Base-by-base conservation (phyloP, 768 basidiomycete genomes). In the Mycena filopes region DNA sequence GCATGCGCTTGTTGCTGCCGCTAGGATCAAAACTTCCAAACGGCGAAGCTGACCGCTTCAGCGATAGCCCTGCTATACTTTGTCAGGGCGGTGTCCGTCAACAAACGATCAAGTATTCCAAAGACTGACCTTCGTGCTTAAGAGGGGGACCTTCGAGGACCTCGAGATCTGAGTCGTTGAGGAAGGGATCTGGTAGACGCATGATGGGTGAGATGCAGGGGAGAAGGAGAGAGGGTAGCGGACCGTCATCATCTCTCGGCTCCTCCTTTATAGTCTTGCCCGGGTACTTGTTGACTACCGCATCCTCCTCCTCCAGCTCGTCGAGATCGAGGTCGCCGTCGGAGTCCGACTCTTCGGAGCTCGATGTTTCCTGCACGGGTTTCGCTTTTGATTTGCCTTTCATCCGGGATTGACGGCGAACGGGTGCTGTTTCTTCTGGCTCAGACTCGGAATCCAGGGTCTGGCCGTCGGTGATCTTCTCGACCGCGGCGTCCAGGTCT, bases 1-100 rank as follows among this genome's bases (percentile, higher is more conserved):
- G 48, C 20, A 20, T 18, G 16, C 48, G 48, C 48, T 49, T 49
- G 15, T 29, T 15, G 20, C 48, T 49, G 9, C 28, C 11, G 20
- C 31, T 28, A 16, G 48, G 48, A n/a, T 49, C 48, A 18, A 49
- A 49, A 18, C 48, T 49, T 6, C 48, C 48, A 33, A 49, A 49
- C 5, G 48, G 49, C 5, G 31, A 36, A 6, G 20, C 49, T 4
- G 49, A 50, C 16, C 25, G 46, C 15, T 26, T 47, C 23, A 12
- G 16, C 23, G 23, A 45, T 20, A 23, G 23, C 18, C 13, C 21
- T 45, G 43, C 9, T 11, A 15, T 21, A 23, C 21, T 23, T n/a
- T n/a, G n/a, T n/a, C n/a, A n/a, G n/a, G n/a, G n/a, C n/a, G n/a
- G 12, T 12, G 3, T 23, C 12, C 26, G 12, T 9, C 46, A 12